Conservation (phyloP, 1,284 basidiomycete genomes). For the Xanthoconium separans region DNA sequence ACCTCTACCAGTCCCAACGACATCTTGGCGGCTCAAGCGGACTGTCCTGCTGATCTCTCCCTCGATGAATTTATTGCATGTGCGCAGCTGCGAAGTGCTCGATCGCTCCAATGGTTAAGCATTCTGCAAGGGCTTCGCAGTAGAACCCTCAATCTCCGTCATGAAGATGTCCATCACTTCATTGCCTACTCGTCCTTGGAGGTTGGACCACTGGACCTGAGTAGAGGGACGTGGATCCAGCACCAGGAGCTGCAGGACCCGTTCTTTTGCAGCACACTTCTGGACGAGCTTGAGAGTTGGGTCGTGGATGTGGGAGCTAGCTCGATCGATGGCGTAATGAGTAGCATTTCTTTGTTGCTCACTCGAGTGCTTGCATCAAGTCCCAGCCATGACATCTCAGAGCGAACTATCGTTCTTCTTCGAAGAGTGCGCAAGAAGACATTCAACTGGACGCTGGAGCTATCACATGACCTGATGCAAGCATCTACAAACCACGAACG, state of each 20-base stretch:
- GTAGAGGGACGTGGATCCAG: neutral
- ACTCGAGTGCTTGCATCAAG: neutral
- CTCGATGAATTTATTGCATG: neutral
- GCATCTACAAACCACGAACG: conserved; percentile 21
- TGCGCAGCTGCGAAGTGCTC: neutral
- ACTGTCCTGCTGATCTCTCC: neutral
- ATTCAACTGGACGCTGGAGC: conserved; percentile 8
- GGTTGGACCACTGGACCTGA: neutral
- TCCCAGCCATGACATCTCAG: neutral
- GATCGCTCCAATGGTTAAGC: neutral
- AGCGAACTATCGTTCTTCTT: neutral
- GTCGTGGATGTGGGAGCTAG: neutral
- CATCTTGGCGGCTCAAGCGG: neutral
- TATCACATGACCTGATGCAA: conserved; percentile 24
- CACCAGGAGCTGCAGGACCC: neutral
- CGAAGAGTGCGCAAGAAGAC: neutral
- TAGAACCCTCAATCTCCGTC: neutral
- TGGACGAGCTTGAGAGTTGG: neutral
- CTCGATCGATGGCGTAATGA: neutral
- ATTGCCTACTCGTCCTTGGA: neutral
- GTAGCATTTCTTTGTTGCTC: neutral
- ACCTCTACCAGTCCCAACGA: neutral
- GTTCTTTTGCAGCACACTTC: neutral
- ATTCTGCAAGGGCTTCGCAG: neutral
- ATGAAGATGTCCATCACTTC: neutral